Evolutionary conservation across 495 filamentous ascomycete genomes (phyloP).

Genomic region (Aspergillus olivimuriae): DNA sequence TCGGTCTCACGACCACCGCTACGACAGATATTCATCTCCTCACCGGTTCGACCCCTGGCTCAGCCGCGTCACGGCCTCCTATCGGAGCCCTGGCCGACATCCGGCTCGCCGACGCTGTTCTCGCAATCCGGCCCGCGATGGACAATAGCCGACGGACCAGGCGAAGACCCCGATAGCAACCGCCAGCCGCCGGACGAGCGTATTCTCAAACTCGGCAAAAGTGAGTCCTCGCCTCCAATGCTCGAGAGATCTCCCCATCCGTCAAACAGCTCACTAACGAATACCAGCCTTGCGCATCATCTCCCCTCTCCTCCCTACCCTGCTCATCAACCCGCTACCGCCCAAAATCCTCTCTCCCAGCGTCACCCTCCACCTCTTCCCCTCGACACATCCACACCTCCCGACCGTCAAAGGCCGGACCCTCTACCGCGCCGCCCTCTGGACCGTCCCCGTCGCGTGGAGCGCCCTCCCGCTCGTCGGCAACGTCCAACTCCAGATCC

Average conservation of each 20-base stretch:
- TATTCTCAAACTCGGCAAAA: conserved; percentile 84
- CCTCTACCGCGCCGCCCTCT: conserved; percentile 85
- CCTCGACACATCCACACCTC: conserved; percentile 91
- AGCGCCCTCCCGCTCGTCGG: conserved; percentile 83
- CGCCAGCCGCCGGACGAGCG: conserved; percentile 62
- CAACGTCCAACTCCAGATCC: conserved; percentile 78
- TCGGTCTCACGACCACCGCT: no score
- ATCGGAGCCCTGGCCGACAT: conserved; percentile 23
- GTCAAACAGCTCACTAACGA: no score
- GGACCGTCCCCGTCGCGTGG: conserved; percentile 95
- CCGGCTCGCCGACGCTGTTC: conserved; percentile 18
- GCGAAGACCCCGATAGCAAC: conserved; percentile 18
- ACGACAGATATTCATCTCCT: conserved; percentile 20
- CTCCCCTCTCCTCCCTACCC: conserved; percentile 77
- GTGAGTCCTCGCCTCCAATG: conserved; percentile 39
- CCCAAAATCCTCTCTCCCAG: conserved; percentile 80
- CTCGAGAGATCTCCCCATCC: not conserved
- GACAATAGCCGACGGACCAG: conserved; percentile 12
- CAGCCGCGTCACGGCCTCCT: conserved; percentile 28
- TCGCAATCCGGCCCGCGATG: conserved; percentile 13
- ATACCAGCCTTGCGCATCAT: conserved; percentile 76
- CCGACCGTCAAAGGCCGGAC: conserved; percentile 85
- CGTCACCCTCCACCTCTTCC: conserved; percentile 93
- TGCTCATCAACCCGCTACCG: conserved; percentile 76
- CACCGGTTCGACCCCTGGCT: conserved; percentile 20